Evolutionary conservation across 2,329 filamentous ascomycete species (phyloP).

Genomic region (Arthrinium puccinioides): DNA sequence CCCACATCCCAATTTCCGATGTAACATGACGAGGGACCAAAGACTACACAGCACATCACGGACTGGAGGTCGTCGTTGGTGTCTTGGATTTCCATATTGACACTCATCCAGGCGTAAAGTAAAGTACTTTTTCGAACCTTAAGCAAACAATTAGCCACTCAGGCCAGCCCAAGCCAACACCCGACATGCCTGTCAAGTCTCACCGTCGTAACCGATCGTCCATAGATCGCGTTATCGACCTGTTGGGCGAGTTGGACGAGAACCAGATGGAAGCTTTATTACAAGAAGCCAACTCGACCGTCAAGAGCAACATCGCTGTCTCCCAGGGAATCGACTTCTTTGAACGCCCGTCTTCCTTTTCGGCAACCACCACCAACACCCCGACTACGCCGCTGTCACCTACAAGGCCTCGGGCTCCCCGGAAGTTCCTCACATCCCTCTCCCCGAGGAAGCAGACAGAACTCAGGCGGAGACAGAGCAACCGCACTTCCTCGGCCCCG

Average conservation of each 20-base stretch:
- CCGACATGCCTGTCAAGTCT: constrained; percentile 9
- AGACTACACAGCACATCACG: not conserved
- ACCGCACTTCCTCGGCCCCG: constrained; percentile 11
- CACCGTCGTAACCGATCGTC: constrained; percentile 19
- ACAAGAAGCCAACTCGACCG: constrained; percentile 18
- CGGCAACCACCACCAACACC: not conserved
- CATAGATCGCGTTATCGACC: constrained; percentile 20
- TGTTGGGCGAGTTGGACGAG: constrained; percentile 19
- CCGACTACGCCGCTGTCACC: constrained; percentile 7
- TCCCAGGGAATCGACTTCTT: constrained; percentile 20
- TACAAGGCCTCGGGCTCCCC: constrained; percentile 4
- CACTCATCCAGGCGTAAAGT: not conserved
- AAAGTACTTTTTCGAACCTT: not conserved
- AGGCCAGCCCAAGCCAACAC: not conserved
- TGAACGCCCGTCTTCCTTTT: constrained; percentile 7
- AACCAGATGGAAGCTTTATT: constrained; percentile 17
- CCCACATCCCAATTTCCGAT: constrained; percentile 2
- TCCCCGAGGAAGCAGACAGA: constrained; percentile 15
- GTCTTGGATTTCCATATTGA: not conserved
- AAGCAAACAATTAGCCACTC: constrained; percentile 1
- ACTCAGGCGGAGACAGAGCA: constrained; percentile 13
- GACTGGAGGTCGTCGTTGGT: not conserved
- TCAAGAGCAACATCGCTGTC: constrained; percentile 17
- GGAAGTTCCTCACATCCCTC: constrained; percentile 17
- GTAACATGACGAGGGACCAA: not conserved